These are phyloP conservation scores for Coccinonectria pachysandricola DNA, from an alignment of 2,329 filamentous ascomycete genomes.

Conservation along the genomic window DNA sequence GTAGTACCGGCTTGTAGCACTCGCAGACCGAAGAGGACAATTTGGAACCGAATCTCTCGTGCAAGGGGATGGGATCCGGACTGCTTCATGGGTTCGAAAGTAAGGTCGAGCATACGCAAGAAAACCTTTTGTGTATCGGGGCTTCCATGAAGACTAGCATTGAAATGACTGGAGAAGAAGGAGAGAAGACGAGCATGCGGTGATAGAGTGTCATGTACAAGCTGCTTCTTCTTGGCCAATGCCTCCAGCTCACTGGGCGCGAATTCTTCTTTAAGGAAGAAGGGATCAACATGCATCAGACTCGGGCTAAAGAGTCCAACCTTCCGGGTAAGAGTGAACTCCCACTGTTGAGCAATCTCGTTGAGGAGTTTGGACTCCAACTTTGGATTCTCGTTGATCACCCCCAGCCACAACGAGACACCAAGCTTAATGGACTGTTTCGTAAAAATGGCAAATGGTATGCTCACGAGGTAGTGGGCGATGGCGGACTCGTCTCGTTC, in stretches of 20 bases:
- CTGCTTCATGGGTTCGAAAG: conserved; percentile 61
- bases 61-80: conserved; percentile 75
- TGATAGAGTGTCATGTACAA: conserved; percentile 71
- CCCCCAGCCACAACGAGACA: conserved; percentile 89
- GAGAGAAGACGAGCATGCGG: conserved; percentile 80
- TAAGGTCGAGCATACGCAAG: conserved; percentile 67
- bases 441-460: conserved; percentile 87
- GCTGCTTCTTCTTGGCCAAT: conserved; percentile 65
- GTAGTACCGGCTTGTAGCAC: conserved; percentile 65
- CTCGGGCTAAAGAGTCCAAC: conserved; percentile 71
- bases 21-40: conserved; percentile 71
- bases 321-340: conserved; percentile 65
- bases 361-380: conserved; percentile 78
- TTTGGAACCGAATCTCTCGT: conserved; percentile 82
- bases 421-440: conserved; percentile 94
- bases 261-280: conserved; percentile 86
- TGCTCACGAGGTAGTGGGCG: conserved; percentile 77
- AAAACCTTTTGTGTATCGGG: conserved; percentile 74
- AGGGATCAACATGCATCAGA: conserved; percentile 72
- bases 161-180: conserved; percentile 91
- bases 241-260: conserved; percentile 75
- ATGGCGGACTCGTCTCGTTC: conserved; percentile 67
- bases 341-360: conserved; percentile 87
- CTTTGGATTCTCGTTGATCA: conserved; percentile 89
- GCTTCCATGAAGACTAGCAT: conserved; percentile 78